phyloP scores from a whole-genome alignment of 805 yeast species.

The Monosporozyma aerobia region DNA sequence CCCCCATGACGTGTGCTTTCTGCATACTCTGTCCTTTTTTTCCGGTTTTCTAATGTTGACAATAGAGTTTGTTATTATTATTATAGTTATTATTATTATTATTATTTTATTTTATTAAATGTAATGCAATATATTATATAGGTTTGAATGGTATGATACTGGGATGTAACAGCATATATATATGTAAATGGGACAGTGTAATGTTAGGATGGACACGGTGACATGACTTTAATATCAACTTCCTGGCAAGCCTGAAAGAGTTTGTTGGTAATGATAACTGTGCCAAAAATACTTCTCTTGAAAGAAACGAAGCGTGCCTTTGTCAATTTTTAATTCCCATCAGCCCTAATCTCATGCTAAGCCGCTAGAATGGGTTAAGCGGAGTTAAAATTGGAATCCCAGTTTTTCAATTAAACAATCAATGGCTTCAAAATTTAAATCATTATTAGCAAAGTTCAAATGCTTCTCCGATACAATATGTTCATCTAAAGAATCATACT shows the following conservation, averaged over 20 bases:
- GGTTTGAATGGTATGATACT: neutral
- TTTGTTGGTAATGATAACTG: neutral
- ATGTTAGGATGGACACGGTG: neutral
- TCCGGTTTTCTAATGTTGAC: neutral
- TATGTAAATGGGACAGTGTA: neutral
- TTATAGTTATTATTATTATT: neutral
- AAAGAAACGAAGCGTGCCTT: neutral
- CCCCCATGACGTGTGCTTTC: too few species aligned
- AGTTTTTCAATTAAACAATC: constrained; percentile 55
- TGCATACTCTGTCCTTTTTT: too few species aligned
- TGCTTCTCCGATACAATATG: constrained; percentile 68
- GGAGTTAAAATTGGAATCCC: constrained; percentile 20
- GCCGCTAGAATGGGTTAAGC: neutral
- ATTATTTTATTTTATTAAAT: neutral
- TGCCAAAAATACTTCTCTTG: neutral
- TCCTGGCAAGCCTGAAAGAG: neutral
- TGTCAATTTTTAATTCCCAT: neutral
- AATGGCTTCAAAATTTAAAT: constrained; percentile 62
- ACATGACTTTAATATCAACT: neutral
- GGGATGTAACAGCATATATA: neutral
- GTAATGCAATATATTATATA: neutral
- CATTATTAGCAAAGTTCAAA: constrained; percentile 65
- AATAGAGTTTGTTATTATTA: neutral
- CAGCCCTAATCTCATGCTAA: neutral
- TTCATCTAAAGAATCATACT: constrained; percentile 68